These are phyloP conservation scores for Protomyces lactucae-debilis DNA, from an alignment of 1,139 yeast genomes.

Conservation along the genomic window DNA sequence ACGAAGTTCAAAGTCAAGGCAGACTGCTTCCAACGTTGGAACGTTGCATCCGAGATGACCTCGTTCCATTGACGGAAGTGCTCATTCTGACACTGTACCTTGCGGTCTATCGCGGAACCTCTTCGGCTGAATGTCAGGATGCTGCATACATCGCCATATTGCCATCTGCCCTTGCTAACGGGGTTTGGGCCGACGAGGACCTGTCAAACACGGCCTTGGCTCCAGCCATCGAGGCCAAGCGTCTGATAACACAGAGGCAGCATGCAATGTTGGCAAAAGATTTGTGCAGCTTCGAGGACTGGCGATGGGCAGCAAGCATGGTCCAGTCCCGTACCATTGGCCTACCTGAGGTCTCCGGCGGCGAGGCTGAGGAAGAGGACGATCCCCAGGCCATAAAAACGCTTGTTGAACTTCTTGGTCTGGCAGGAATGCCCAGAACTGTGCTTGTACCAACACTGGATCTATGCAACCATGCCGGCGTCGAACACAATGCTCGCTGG, in stretches of 20 bases:
- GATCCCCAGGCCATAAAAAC: background rate
- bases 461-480: constrained; percentile 20
- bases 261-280: background rate
- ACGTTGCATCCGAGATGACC: background rate
- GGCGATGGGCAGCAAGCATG: constrained; percentile 21
- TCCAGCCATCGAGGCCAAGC: constrained; percentile 3
- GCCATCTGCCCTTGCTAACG: constrained; percentile 7
- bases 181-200: constrained; percentile 5
- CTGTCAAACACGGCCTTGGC: background rate
- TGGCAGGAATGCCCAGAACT: background rate
- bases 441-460: constrained; percentile 17
- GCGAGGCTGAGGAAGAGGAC: background rate
- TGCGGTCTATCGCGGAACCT: background rate
- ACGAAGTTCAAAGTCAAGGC: background rate
- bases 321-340: constrained; percentile 14
- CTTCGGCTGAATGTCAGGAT: background rate
- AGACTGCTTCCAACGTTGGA: background rate
- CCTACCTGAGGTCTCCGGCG: background rate
- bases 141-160: background rate
- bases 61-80: background rate
- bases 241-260: constrained; percentile 3
- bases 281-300: constrained; percentile 2
- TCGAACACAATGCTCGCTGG: constrained; percentile 7
- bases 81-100: background rate
- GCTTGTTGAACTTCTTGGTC: background rate